phyloP scores from a whole-genome alignment of 1,284 basidiomycete genomes.

The Tylopilus orsonianus region DNA sequence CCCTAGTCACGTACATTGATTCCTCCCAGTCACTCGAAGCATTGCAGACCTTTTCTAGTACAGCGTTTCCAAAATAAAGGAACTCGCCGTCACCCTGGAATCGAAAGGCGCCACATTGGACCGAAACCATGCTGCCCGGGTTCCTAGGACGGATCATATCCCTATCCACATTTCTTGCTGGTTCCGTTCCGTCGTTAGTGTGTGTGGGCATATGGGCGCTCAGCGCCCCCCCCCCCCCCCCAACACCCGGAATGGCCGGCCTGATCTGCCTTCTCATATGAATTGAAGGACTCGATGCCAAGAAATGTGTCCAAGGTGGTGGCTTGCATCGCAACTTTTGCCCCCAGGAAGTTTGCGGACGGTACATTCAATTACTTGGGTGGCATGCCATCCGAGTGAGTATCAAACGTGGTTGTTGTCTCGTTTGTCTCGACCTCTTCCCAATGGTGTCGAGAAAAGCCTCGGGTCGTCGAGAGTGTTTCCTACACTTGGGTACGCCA shows the following conservation, averaged over 20 bases:
- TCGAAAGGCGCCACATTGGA: constrained; percentile 18
- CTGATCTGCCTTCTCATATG: constrained; percentile 15
- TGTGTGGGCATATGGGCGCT: constrained; percentile 19
- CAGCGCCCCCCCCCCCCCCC: no score
- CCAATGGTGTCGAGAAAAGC: constrained; percentile 26
- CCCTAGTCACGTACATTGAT: constrained; percentile 15
- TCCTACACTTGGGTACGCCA: constrained; percentile 31
- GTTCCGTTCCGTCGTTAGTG: constrained; percentile 11
- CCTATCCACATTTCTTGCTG: constrained; percentile 15
- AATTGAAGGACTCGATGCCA: background rate
- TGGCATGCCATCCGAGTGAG: constrained; percentile 25
- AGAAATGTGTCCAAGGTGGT: constrained; percentile 7
- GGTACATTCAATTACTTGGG: constrained; percentile 11
- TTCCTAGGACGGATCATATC: constrained; percentile 18
- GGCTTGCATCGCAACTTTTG: constrained; percentile 8
- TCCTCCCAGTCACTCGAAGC: constrained; percentile 21
- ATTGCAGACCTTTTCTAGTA: constrained; percentile 2
- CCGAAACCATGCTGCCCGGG: constrained; percentile 6
- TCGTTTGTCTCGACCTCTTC: background rate
- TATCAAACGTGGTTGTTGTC: background rate
- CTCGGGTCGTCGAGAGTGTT: constrained; percentile 27
- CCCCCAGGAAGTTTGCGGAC: background rate
- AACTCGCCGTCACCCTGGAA: constrained; percentile 1
- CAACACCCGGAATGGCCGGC: constrained; percentile 28
- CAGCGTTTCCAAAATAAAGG: background rate